These are phyloP conservation scores for Ilyonectria mors-panacis DNA, from an alignment of 2,329 filamentous ascomycete genomes.

Conservation along the genomic window DNA sequence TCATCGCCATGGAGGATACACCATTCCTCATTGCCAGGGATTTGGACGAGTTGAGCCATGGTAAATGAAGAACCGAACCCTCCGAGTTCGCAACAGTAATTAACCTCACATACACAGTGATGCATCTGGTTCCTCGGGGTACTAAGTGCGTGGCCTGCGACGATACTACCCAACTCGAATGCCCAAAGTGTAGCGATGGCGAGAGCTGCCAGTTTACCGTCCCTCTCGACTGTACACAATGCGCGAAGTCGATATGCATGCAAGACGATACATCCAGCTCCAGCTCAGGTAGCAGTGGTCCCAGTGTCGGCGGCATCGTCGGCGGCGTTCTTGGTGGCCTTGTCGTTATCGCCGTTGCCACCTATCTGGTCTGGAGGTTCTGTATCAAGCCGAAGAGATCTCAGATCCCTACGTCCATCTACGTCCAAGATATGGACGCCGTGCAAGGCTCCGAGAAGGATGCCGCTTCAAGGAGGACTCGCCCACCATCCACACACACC, in stretches of 20 bases:
- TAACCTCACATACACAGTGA: constrained; percentile 44
- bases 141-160: constrained; percentile 64
- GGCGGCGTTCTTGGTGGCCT: constrained; percentile 93
- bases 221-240: constrained; percentile 62
- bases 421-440: constrained; percentile 69
- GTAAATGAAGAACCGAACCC: constrained; percentile 42
- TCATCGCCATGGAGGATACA: constrained; percentile 39
- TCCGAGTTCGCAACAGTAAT: background rate
- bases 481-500: constrained; percentile 85
- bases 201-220: constrained; percentile 63
- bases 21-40: constrained; percentile 46
- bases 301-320: constrained; percentile 87
- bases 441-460: constrained; percentile 62
- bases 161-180: constrained; percentile 57
- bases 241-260: constrained; percentile 64
- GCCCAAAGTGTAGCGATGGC: constrained; percentile 60
- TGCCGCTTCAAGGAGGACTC: constrained; percentile 57
- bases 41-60: constrained; percentile 50
- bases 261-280: constrained; percentile 45
- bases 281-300: constrained; percentile 57
- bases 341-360: constrained; percentile 78
- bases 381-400: constrained; percentile 85
- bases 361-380: constrained; percentile 89
- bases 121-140: constrained; percentile 57
- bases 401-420: constrained; percentile 68